A percentile compares a stretch with the other conserved stretches of the same genome.
Evolutionary conservation across 495 filamentous ascomycete species (phyloP).

Genomic region (Penicillium soppii): DNA sequence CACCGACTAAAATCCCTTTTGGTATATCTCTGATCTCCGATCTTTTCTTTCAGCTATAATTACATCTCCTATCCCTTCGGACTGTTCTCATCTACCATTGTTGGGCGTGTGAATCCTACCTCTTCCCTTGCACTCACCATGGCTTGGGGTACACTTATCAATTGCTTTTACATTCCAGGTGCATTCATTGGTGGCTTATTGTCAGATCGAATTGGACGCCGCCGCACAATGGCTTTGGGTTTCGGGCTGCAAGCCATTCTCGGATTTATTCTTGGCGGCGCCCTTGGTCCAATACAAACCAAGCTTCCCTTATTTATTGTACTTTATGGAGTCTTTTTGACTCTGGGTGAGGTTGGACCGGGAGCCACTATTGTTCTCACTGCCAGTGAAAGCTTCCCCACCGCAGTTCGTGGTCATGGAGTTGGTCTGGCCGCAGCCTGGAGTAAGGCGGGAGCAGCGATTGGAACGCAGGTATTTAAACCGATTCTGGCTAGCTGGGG

Average conservation of each 20-base stretch:
- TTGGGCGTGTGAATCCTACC: slow-evolving; percentile 38
- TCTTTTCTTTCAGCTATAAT: slow-evolving; percentile 31
- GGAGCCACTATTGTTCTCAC: slow-evolving; percentile 78
- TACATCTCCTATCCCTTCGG: slow-evolving; percentile 42
- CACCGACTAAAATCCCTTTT: not conserved
- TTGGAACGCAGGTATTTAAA: slow-evolving; percentile 71
- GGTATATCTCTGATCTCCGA: not conserved
- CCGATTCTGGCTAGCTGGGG: slow-evolving; percentile 29
- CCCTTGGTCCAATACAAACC: slow-evolving; percentile 54
- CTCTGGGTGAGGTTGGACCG: slow-evolving; percentile 73
- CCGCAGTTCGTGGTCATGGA: slow-evolving; percentile 74
- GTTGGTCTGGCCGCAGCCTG: slow-evolving; percentile 76
- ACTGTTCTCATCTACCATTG: slow-evolving; percentile 38
- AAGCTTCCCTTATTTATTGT: slow-evolving; percentile 68
- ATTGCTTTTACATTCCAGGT: slow-evolving; percentile 77
- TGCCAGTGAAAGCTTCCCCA: slow-evolving; percentile 62
- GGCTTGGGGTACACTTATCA: slow-evolving; percentile 77
- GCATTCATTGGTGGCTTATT: slow-evolving; percentile 67
- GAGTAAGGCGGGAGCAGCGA: slow-evolving; percentile 78
- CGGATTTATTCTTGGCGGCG: slow-evolving; percentile 71
- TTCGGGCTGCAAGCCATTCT: slow-evolving; percentile 62
- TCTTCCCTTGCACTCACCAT: slow-evolving; percentile 55
- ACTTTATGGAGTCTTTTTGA: slow-evolving; percentile 66
- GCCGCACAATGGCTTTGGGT: slow-evolving; percentile 59
- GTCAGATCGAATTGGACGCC: slow-evolving; percentile 67